A percentile compares a stretch with the other conserved stretches of the same genome.
Evolutionary conservation across 78 protist species (phyloP).

Genomic region (Andalucia godoyi): DNA sequence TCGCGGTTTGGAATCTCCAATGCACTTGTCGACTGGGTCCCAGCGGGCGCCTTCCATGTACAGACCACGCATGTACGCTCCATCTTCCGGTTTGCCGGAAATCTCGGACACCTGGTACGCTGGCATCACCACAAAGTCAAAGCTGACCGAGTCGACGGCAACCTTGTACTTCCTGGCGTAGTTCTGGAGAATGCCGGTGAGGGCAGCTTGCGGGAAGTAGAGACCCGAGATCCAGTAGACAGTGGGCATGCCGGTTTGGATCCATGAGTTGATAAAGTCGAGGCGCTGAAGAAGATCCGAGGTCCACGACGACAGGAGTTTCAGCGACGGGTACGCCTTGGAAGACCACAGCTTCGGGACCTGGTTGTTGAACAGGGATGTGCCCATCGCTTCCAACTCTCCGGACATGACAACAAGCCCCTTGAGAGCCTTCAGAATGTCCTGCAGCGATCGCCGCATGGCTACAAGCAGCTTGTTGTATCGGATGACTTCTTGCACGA

Average conservation of each 20-base stretch:
- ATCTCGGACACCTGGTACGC: neutral
- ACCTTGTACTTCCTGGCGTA: conserved; percentile 48
- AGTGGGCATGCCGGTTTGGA: conserved; percentile 36
- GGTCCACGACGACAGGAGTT: conserved; percentile 62
- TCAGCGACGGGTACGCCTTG: conserved; percentile 63
- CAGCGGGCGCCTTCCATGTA: conserved; percentile 67
- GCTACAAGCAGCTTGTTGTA: conserved; percentile 49
- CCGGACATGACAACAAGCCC: conserved; percentile 66
- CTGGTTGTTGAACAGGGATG: conserved; percentile 29
- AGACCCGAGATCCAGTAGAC: conserved; percentile 61
- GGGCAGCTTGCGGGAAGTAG: conserved; percentile 85
- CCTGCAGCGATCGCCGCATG: conserved; percentile 18
- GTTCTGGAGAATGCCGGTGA: conserved; percentile 78
- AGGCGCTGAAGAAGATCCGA: conserved; percentile 47
- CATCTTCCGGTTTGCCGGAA: conserved; percentile 23
- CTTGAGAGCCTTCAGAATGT: conserved; percentile 51
- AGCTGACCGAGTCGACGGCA: conserved; percentile 56
- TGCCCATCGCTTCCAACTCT: conserved; percentile 38
- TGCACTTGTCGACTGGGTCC: neutral
- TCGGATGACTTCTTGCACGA: conserved; percentile 61
- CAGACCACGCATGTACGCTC: conserved; percentile 48
- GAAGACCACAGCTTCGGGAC: conserved; percentile 27
- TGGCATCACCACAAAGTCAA: conserved; percentile 3
- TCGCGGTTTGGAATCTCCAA: conserved; percentile 65
- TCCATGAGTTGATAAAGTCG: conserved; percentile 40